Base-by-base conservation (phyloP, 2,329 filamentous ascomycete genomes). In the Apiospora rasikravindrae region DNA sequence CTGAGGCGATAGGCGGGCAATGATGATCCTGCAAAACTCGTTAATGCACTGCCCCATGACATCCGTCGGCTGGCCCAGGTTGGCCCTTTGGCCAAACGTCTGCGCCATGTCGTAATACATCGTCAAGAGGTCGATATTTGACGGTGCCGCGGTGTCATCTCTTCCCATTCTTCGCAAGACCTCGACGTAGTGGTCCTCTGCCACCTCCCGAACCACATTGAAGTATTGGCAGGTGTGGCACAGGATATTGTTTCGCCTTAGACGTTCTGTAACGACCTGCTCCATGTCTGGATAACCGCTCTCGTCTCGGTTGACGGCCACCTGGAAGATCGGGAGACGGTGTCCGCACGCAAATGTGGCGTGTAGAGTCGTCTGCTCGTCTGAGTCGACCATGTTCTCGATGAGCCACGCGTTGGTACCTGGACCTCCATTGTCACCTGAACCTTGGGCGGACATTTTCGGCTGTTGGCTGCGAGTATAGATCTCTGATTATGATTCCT, bases 141-240 rank as follows among this genome's bases (percentile, higher is more conserved):
- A 5, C 19, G 57, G 57, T 40, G 22, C 33, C 19, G 33, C 10
- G n/a, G 29, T 13, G 33, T 8, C 4, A 19, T 22, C 16, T 19
- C 16, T 5, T 14, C 57, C 29, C 57, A 64, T 40, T 10, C 8
- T 4, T 3, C 19, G 19, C 57, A 64, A 64, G 22, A n/a, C 11
- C 0, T 64, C 22, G 33, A 64, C 57, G 10, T 64, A 64, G 10
- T 22, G 22, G 7, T 64, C 57, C 57, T 64, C 57, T 22, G 40
- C 19, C 22, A 64, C 57, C 19, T 64, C 57, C 2, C 10, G 10
- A 8, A 40, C 57, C 8, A n/a, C 8, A 10, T 33, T 33, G 33
- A 64, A 64, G 19, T 64, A 64, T 22, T 64, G 57, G 33, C 57
- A 64, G 22, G 57, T 64, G 19, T 64, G 57, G 33, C 57, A 64